Evolutionary conservation across 768 basidiomycete genomes (phyloP), one percentile per base, ranked within the genome.

Genomic region (Tephrocybe sp.): DNA sequence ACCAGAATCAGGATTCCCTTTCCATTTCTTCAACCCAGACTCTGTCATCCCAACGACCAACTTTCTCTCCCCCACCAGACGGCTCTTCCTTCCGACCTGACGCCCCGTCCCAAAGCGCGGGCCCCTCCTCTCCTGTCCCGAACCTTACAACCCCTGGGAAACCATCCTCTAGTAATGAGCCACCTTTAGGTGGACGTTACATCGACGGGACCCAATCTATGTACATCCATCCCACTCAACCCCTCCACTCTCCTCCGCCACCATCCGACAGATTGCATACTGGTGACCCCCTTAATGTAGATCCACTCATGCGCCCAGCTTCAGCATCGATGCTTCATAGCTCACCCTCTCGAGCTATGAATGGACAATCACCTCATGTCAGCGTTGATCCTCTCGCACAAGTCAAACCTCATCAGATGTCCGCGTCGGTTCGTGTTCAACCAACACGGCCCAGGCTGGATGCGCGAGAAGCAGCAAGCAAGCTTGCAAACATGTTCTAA

Each of bases 401-500:
- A 54, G 69, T 78, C 40, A 72, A 72, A 48, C 77, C 87, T n/a
- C 72, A 76, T 40, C 75, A 76, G 57, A 84, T 91, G 87, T 76
- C 87, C 1, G 76, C 74, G 43, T 89, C 87, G n/a, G 69, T 93
- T 65, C 82, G 85, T 16, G 75, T 87, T 40, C 82, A 83, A 58
- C 84, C 87, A 12, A 81, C 82, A 34, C 71, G 89, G 57, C 82
- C 85, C 39, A 75, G 87, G 60, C 66, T 96, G 60, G 94, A 97
- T 65, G 85, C 92, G 9, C 76, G 86, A 61, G 85, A 91, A 62
- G 90, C 90, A 12, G 92, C 90, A 16, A 89, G 89, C 64, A 94
- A 93, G 66, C 76, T 94, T 50, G 92, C 91, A 6, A 95, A 93
- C 62, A 87, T 90, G 85, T 89, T 91, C 64, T 91, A 71, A 64